Evolutionary conservation across 2,329 filamentous ascomycete species (phyloP), one percentile per base, ranked within the genome.

Genomic region (Claviceps cyperi): DNA sequence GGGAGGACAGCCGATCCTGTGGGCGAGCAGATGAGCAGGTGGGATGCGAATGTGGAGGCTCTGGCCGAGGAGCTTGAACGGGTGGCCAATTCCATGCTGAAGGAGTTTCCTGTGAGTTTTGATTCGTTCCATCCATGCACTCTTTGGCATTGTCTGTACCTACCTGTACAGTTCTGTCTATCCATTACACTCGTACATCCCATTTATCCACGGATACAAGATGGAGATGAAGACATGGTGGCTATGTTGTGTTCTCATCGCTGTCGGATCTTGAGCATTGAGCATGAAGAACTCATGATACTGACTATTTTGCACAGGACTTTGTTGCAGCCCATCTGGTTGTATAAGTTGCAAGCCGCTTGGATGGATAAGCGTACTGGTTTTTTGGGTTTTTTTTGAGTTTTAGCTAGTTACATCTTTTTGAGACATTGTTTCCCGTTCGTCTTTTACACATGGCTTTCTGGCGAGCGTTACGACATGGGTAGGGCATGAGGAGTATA

Each of bases 11-110:
- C 79, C 51, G 75, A 77, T 19, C 66, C 77, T 3, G 76, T 81
- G 2, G 83, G 79, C 52, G 80, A 77, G 63, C 83, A 89, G 67
- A 76, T 94, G 65, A 78, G 86, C 44, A 78, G 83, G 58, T 97
- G 91, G 91, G 91, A 97, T 66, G 75, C 78, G 35, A 94, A 94
- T 58, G 87, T 97, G 19, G 83, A 91, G 63, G 82, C 81, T 28
- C 65, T 97, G 50, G 83, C 90, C 2, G 89, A 97, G 65, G 87
- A 94, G 62, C 86, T 95, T 5, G 91, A 96, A 68, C 84, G 82
- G 57, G 81, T 94, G 53, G 86, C 87, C 15, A 88, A 86, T 43
- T 77, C 83, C 57, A 74, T 97, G 56, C 84, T 92, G 64, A 80
- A 80, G 55, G 80, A 86, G 62, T 88, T 91, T 64, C 89, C 92